These are phyloP conservation scores for Claviceps citrina DNA, from an alignment of 2,329 filamentous ascomycete genomes.

Conservation along the genomic window DNA sequence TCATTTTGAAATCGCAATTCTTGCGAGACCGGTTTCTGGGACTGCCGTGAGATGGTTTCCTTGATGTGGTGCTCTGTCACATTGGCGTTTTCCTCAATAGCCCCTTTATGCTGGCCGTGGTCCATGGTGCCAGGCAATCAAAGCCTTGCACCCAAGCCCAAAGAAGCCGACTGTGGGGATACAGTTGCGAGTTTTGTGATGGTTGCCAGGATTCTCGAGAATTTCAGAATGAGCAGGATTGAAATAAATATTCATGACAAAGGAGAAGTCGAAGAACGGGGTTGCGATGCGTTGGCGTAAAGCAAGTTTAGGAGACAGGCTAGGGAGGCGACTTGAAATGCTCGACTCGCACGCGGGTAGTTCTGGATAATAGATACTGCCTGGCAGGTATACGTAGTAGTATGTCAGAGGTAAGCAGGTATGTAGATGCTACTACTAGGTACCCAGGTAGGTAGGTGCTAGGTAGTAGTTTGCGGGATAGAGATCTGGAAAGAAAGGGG, in stretches of 20 bases:
- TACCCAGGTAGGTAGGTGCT: too few relatives aligned
- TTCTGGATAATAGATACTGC: neutral
- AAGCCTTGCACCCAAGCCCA: neutral
- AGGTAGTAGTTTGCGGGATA: too few relatives aligned
- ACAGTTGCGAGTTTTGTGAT: neutral
- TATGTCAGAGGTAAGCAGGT: neutral
- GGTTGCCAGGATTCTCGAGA: neutral
- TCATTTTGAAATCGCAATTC: conserved; percentile 21
- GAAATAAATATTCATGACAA: neutral
- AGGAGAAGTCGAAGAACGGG: neutral
- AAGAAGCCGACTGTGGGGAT: neutral
- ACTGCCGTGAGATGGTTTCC: neutral
- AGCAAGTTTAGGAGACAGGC: neutral
- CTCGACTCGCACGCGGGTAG: neutral
- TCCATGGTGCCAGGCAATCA: conserved; percentile 20
- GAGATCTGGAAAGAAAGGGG: too few relatives aligned
- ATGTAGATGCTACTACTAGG: too few relatives aligned
- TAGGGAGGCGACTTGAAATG: neutral
- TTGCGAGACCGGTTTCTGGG: conserved; percentile 1
- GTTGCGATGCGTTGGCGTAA: neutral
- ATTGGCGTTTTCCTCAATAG: conserved; percentile 21
- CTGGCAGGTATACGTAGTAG: too few relatives aligned
- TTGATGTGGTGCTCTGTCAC: conserved; percentile 13
- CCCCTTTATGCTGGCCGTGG: conserved; percentile 23
- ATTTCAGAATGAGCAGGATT: neutral